phyloP scores from a whole-genome alignment of 2,329 filamentous ascomycete species.

The Apiospora saccharicola region DNA sequence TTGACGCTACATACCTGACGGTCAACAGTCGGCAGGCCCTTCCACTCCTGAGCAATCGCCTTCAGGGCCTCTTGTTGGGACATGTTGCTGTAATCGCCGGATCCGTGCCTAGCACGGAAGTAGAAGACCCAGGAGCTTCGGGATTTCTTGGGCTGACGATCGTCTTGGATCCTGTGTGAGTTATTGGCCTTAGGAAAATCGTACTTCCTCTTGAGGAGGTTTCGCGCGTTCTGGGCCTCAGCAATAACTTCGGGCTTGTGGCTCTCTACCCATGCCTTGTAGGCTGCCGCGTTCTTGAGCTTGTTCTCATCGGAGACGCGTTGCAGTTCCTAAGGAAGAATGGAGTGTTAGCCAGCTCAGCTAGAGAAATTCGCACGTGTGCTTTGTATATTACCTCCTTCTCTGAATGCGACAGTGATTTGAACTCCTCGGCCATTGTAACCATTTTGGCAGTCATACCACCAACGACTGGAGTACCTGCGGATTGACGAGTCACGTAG shows the following conservation, averaged over 20 bases:
- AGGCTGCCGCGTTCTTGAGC: constrained; percentile 46
- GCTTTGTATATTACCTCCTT: constrained; percentile 49
- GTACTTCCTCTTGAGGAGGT: constrained; percentile 47
- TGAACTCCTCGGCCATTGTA: constrained; percentile 45
- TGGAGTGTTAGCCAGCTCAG: constrained; percentile 24
- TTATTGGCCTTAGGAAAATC: constrained; percentile 37
- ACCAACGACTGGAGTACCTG: constrained; percentile 31
- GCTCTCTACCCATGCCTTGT: constrained; percentile 58
- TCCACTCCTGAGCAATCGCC: constrained; percentile 51
- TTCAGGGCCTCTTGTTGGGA: constrained; percentile 34
- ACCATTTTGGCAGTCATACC: constrained; percentile 36
- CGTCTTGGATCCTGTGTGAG: constrained; percentile 49
- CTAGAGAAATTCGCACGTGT: background rate
- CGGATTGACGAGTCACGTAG: constrained; percentile 45
- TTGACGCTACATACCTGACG: constrained; percentile 47
- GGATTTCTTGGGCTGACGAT: constrained; percentile 54
- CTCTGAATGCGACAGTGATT: constrained; percentile 49
- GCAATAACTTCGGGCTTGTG: constrained; percentile 49
- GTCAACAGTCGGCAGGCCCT: constrained; percentile 47
- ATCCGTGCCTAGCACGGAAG: constrained; percentile 47
- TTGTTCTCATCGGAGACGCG: constrained; percentile 48
- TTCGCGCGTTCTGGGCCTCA: constrained; percentile 57
- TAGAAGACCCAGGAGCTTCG: constrained; percentile 46
- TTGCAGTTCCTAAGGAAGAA: constrained; percentile 35
- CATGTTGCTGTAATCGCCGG: constrained; percentile 35